Evolutionary conservation across 2,329 filamentous ascomycete species (phyloP), one percentile per base, ranked within the genome.

Genomic region (Neofusicoccum parvum): DNA sequence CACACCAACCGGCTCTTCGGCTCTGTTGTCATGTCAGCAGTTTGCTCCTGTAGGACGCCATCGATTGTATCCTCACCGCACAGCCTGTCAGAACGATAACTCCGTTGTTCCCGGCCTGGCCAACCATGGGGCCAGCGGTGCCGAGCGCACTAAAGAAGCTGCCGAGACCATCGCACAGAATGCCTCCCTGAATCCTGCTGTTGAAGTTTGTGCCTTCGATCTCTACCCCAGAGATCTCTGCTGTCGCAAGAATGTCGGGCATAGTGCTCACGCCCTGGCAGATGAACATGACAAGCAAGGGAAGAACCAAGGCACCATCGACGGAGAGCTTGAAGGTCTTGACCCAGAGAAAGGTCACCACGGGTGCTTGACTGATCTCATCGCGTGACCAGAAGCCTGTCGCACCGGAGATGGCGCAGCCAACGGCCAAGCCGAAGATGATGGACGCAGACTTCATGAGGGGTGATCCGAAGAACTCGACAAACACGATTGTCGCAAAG

Each of bases 211-310:
- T 71, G 7, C 70, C 72, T 65, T 73, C 72, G 15, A 74, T 73
- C n/a, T 69, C 65, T 3, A 73, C 70, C 23, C 62, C 68, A 1
- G 70, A 72, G 7, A 73, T 66, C 50, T 74, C 72, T 1, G 72
- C 72, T 17, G 72, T 73, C 23, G 72, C 72, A 5, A 74, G 64
- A 39, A 74, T 72, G 51, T 74, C 71, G 5, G 78, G 78, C 70
- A 80, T 80, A 50, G 76, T 79, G n/a, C 51, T 67, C 20, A 74
- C 69, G 10, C 70, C 72, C 46, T 74, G 72, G 37, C 72, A 73
- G 3, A 69, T 69, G 51, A 74, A 73, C 72, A 74, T 73, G 66
- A 73, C 73, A 27, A 73, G 68, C 65, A 73, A 63, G 9, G 71
- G 72, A 0, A 73, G 67, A 3, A 72, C 70, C 12, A 73, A 68